These are phyloP conservation scores for Ogataea henricii DNA, from an alignment of 805 yeast genomes.

Conservation along the genomic window DNA sequence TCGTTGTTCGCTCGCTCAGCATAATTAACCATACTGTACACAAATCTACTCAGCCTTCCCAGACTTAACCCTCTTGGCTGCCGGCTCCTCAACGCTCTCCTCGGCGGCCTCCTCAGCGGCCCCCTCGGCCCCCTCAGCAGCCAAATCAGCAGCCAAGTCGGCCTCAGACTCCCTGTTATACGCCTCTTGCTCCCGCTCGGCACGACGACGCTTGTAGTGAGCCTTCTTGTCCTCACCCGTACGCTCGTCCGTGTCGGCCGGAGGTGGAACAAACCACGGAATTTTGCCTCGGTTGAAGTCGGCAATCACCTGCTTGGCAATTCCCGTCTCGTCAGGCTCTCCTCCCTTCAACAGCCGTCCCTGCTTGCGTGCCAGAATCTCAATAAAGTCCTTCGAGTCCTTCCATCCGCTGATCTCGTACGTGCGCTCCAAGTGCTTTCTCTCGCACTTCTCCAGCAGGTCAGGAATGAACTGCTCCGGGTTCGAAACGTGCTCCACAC, in stretches of 20 bases:
- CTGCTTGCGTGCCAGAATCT: constrained; percentile 85
- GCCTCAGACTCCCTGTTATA: constrained; percentile 31
- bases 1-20: too few relatives aligned
- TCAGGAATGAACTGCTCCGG: constrained; percentile 96
- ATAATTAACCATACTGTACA: background rate
- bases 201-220: constrained; percentile 52
- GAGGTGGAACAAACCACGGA: constrained; percentile 98
- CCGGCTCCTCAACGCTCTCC: background rate
- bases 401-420: constrained; percentile 94
- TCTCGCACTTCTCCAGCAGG: constrained; percentile 79
- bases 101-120: background rate
- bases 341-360: constrained; percentile 96
- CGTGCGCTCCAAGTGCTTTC: constrained; percentile 90
- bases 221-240: constrained; percentile 61
- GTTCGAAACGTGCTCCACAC: constrained; percentile 95
- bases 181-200: constrained; percentile 45
- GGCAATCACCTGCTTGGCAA: constrained; percentile 84
- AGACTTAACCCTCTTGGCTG: constrained; percentile 22
- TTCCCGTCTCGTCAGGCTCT: constrained; percentile 94
- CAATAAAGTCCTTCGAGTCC: constrained; percentile 76
- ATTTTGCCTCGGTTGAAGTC: constrained; percentile 97
- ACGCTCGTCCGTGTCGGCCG: constrained; percentile 63
- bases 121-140: background rate
- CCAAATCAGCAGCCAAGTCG: constrained; percentile 27
- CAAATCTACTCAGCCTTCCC: background rate